phyloP scores from a whole-genome alignment of 2,329 filamentous ascomycete species.

The Fusarium sublunatum region DNA sequence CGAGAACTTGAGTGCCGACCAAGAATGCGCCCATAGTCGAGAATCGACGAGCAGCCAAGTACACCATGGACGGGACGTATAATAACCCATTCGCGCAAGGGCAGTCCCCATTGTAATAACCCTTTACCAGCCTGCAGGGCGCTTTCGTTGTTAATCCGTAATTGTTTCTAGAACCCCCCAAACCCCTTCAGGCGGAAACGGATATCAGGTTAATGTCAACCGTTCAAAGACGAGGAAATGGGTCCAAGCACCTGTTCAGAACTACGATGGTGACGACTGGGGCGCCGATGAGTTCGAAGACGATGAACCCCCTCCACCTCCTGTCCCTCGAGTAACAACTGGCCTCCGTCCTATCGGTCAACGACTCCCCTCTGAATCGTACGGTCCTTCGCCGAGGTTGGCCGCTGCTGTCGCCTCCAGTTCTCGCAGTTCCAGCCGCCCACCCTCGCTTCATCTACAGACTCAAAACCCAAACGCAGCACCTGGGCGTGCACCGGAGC shows the following conservation, averaged over 20 bases:
- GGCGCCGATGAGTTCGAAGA: slow-evolving; percentile 76
- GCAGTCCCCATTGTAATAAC: slow-evolving; percentile 46
- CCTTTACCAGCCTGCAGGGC: neutral
- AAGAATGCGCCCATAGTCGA: slow-evolving; percentile 44
- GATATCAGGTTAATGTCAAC: slow-evolving; percentile 86
- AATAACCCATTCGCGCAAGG: slow-evolving; percentile 46
- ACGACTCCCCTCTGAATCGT: slow-evolving; percentile 47
- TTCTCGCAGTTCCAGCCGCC: slow-evolving; percentile 42
- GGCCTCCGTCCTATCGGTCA: slow-evolving; percentile 47
- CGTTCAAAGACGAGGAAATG: slow-evolving; percentile 93
- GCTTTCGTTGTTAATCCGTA: slow-evolving; percentile 24
- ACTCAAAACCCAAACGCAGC: slow-evolving; percentile 31
- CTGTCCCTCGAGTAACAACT: slow-evolving; percentile 45
- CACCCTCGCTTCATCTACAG: slow-evolving; percentile 45
- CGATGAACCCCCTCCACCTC: slow-evolving; percentile 59
- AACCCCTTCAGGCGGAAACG: slow-evolving; percentile 49
- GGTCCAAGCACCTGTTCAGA: slow-evolving; percentile 87
- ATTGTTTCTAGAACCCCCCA: slow-evolving; percentile 45
- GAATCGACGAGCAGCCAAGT: slow-evolving; percentile 17
- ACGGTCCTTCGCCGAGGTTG: slow-evolving; percentile 41
- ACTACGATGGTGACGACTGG: slow-evolving; percentile 96
- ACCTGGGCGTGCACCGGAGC: slow-evolving; percentile 22
- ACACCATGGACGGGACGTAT: slow-evolving; percentile 48
- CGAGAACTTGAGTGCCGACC: slow-evolving; percentile 7
- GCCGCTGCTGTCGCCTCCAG: slow-evolving; percentile 42